phyloP scores from a whole-genome alignment of 345 rosid genomes.

The Eucalyptus virginea region DNA sequence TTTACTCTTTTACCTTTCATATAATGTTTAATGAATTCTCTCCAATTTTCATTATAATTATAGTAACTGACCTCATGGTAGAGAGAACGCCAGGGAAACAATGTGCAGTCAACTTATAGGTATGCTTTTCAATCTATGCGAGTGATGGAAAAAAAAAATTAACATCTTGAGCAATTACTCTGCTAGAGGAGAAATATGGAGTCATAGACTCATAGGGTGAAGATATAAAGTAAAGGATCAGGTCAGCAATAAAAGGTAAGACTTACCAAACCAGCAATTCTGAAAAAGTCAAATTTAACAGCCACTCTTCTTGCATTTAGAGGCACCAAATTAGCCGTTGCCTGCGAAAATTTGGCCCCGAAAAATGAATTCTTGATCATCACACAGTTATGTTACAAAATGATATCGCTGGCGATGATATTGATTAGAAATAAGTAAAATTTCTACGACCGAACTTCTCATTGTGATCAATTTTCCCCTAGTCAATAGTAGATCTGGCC shows the following conservation, averaged over 20 bases:
- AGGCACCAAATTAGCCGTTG: constrained; percentile 76
- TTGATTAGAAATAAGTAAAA: neutral
- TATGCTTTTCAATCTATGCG: neutral
- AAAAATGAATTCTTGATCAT: neutral
- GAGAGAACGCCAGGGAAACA: neutral
- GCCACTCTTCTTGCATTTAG: constrained; percentile 66
- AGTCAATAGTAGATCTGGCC: neutral
- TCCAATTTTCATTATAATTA: neutral
- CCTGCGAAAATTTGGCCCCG: constrained; percentile 17
- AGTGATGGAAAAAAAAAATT: neutral
- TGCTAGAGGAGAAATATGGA: neutral
- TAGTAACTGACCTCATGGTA: neutral
- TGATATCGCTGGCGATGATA: neutral
- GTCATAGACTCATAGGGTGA: neutral
- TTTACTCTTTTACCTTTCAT: neutral
- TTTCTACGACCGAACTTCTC: neutral
- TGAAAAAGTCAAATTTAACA: constrained; percentile 71
- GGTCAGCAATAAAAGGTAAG: neutral
- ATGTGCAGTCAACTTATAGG: neutral
- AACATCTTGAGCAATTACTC: neutral
- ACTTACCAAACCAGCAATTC: constrained; percentile 70
- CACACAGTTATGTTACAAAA: neutral
- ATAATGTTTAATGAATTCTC: neutral
- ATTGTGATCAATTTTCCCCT: neutral
- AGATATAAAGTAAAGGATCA: neutral